Percentiles rank a stretch among this genome's conserved stretches.
Conservation (phyloP, 2,329 filamentous ascomycete species). For the Pseudogymnoascus sp. region DNA sequence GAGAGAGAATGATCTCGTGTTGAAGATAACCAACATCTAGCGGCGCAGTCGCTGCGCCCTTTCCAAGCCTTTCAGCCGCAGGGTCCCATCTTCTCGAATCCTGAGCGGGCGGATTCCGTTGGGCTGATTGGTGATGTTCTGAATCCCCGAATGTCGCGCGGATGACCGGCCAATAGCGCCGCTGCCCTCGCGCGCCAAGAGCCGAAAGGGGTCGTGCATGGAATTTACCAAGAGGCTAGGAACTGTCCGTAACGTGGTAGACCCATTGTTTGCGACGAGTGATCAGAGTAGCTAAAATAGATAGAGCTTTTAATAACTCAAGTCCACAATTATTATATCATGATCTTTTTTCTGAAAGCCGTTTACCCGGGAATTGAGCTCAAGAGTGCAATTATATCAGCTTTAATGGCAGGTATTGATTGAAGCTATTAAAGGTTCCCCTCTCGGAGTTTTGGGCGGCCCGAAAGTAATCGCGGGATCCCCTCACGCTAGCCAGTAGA, state of each 20-base stretch:
- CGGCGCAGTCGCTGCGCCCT: background rate
- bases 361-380: background rate
- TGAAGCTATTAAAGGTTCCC: background rate
- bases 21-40: background rate
- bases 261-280: background rate
- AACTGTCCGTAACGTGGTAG: background rate
- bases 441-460: background rate
- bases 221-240: background rate
- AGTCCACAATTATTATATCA: background rate
- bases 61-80: conserved; percentile 1
- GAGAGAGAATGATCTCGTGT: background rate
- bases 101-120: background rate
- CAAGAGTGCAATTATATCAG: background rate
- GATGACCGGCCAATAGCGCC: background rate
- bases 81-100: background rate
- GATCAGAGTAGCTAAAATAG: background rate
- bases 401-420: background rate
- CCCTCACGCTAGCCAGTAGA: conserved; percentile 1
- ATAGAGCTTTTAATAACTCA: background rate
- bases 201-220: background rate
- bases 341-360: background rate
- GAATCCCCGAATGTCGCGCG: background rate
- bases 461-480: background rate
- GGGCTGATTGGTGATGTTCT: background rate
- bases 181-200: background rate